Conservation (phyloP, 768 basidiomycete genomes). For the Lactarius hatsudake region DNA sequence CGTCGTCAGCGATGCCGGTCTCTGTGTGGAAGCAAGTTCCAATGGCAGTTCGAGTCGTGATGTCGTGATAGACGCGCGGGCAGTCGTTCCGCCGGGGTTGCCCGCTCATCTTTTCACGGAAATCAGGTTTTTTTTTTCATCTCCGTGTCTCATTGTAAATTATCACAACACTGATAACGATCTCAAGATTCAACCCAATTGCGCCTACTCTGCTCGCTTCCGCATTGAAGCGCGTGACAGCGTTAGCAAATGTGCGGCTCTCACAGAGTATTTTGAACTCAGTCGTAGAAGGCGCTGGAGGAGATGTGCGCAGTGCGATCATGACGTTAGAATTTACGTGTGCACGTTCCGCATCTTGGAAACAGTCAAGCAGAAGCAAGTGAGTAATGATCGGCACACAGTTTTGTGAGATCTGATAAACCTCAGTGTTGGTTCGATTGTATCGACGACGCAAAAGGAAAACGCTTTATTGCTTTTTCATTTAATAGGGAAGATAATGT, state of each 20-base stretch:
- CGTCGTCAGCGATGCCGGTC: conserved; percentile 78
- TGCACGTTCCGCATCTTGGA: conserved; percentile 39
- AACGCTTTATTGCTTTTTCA: conserved; percentile 88
- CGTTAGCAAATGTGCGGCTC: conserved; percentile 37
- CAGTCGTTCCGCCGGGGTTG: conserved; percentile 64
- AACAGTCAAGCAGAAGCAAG: conserved; percentile 37
- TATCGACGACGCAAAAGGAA: conserved; percentile 78
- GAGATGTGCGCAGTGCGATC: conserved; percentile 90
- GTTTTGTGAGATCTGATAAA: conserved; percentile 16
- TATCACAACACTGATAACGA: conserved; percentile 9
- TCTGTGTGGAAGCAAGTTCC: conserved; percentile 61
- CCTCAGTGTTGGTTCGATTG: conserved; percentile 40
- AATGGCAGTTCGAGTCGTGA: conserved; percentile 48
- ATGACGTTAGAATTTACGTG: conserved; percentile 91
- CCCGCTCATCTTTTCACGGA: conserved; percentile 74
- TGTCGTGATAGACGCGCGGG: conserved; percentile 63
- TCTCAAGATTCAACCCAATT: conserved; percentile 82
- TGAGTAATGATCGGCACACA: conserved; percentile 23
- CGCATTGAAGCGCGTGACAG: conserved; percentile 63
- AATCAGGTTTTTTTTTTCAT: conserved; percentile 65
- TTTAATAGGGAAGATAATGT: conserved; percentile 87
- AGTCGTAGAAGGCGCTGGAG: conserved; percentile 76
- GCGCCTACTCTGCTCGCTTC: conserved; percentile 81
- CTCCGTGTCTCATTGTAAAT: neutral
- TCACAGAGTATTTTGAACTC: conserved; percentile 69